phyloP scores from a whole-genome alignment of 2,329 filamentous ascomycete genomes.

The Trichoderma aggressivum region DNA sequence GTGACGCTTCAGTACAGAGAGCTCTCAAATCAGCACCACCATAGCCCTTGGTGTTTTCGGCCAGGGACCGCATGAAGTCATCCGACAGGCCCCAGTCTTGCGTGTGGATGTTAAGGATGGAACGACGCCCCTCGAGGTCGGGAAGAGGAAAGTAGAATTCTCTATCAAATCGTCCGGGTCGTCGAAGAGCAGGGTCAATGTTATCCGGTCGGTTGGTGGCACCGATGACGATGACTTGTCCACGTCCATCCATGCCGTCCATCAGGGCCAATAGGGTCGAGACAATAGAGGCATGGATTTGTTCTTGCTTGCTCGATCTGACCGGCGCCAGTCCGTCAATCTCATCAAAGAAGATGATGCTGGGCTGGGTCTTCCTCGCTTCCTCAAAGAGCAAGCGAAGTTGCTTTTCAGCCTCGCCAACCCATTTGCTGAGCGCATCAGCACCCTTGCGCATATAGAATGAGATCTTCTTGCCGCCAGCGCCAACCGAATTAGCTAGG shows the following conservation, averaged over 20 bases:
- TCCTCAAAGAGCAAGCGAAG: slow-evolving; percentile 92
- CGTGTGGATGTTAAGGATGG: slow-evolving; percentile 94
- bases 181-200: slow-evolving; percentile 90
- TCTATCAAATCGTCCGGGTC: slow-evolving; percentile 90
- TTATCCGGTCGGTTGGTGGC: slow-evolving; percentile 98
- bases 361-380: slow-evolving; percentile 90
- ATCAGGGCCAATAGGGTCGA: slow-evolving; percentile 90
- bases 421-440: slow-evolving; percentile 97
- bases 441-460: slow-evolving; percentile 99
- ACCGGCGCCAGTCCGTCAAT: slow-evolving; percentile 96
- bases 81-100: slow-evolving; percentile 83
- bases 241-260: slow-evolving; percentile 98
- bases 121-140: slow-evolving; percentile 71
- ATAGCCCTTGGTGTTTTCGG: slow-evolving; percentile 89
- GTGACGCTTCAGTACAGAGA: slow-evolving; percentile 88
- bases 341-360: slow-evolving; percentile 99
- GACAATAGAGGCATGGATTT: slow-evolving; percentile 97
- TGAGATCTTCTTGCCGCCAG: slow-evolving; percentile 88
- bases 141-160: slow-evolving; percentile 98
- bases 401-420: slow-evolving; percentile 95
- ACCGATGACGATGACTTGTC: slow-evolving; percentile 96
- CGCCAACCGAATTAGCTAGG: slow-evolving; percentile 83
- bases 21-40: slow-evolving; percentile 93
- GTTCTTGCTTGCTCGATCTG: slow-evolving; percentile 95
- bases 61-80: slow-evolving; percentile 77